Evolutionary conservation across 2,329 filamentous ascomycete species (phyloP).

Genomic region (Claviceps purpurea): DNA sequence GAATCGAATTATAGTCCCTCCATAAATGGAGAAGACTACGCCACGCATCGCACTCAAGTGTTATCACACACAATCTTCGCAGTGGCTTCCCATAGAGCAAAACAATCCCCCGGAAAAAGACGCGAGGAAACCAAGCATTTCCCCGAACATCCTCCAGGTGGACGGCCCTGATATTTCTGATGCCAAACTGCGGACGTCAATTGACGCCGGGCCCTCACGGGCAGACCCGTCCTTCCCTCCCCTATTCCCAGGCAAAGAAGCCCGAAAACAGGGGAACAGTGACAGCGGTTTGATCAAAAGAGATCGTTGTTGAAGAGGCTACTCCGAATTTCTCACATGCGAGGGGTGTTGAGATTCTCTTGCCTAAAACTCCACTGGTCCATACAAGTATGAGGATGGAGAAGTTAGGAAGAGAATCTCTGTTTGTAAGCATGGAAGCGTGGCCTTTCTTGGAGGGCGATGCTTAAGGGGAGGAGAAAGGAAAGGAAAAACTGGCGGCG

Average conservation of each 20-base stretch:
- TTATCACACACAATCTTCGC: constrained; percentile 12
- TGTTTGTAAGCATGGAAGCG: constrained; percentile 14
- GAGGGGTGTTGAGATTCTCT: background rate
- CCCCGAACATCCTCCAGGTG: background rate
- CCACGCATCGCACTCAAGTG: constrained; percentile 15
- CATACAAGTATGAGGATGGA: background rate
- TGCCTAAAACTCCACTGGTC: background rate
- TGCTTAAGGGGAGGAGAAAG: constrained; percentile 8
- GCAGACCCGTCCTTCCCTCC: constrained; percentile 11
- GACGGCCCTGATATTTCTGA: constrained; percentile 12
- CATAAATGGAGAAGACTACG: constrained; percentile 5
- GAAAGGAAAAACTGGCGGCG: background rate
- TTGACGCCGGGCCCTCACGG: constrained; percentile 12
- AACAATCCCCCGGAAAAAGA: background rate
- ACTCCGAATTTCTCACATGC: constrained; percentile 15
- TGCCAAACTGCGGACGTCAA: constrained; percentile 12
- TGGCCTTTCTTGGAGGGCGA: constrained; percentile 12
- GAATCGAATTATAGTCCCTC: constrained; percentile 12
- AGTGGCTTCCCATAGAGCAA: constrained; percentile 11
- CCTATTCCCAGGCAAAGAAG: background rate
- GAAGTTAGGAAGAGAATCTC: constrained; percentile 4
- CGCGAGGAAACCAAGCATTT: background rate
- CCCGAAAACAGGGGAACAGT: background rate
- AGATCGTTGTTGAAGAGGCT: constrained; percentile 8
- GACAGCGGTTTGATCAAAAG: constrained; percentile 8